phyloP scores from a whole-genome alignment of 1,284 basidiomycete species.

The Cutaneotrichosporon sp. region DNA sequence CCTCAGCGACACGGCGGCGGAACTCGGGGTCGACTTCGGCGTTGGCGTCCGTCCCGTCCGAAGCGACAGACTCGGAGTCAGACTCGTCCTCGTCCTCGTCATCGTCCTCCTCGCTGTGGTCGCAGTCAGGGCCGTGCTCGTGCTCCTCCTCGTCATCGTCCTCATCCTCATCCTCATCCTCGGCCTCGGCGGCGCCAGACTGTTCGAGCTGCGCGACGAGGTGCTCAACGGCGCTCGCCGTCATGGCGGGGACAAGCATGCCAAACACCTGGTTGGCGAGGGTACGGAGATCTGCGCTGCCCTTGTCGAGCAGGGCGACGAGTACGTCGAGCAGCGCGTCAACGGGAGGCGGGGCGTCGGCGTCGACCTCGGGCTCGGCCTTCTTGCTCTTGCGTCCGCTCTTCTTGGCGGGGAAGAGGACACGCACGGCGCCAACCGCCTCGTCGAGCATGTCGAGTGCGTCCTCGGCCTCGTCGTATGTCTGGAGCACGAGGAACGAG shows the following conservation, averaged over 20 bases:
- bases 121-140: slow-evolving; percentile 34
- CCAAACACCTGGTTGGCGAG: slow-evolving; percentile 80
- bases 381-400: slow-evolving; percentile 11
- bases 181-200: slow-evolving; percentile 48
- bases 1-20: slow-evolving; percentile 72
- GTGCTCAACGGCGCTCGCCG: slow-evolving; percentile 74
- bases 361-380: slow-evolving; percentile 11
- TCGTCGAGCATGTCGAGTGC: slow-evolving; percentile 62
- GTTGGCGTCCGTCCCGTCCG: slow-evolving; percentile 49
- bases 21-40: slow-evolving; percentile 66
- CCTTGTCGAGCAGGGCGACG: slow-evolving; percentile 82
- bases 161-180: slow-evolving; percentile 54
- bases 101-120: slow-evolving; percentile 56
- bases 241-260: slow-evolving; percentile 67
- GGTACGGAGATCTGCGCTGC: slow-evolving; percentile 76
- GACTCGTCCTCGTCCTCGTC: slow-evolving; percentile 41
- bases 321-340: slow-evolving; percentile 84
- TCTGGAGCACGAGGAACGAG: slow-evolving; percentile 66
- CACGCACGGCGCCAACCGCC: slow-evolving; percentile 18
- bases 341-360: slow-evolving; percentile 59
- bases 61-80: slow-evolving; percentile 43
- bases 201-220: slow-evolving; percentile 81
- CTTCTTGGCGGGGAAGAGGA: slow-evolving; percentile 20
- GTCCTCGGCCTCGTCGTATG: slow-evolving; percentile 65
- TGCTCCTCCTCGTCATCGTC: slow-evolving; percentile 54